phyloP scores from a whole-genome alignment of 768 basidiomycete species.

The Mycena capillaripes region DNA sequence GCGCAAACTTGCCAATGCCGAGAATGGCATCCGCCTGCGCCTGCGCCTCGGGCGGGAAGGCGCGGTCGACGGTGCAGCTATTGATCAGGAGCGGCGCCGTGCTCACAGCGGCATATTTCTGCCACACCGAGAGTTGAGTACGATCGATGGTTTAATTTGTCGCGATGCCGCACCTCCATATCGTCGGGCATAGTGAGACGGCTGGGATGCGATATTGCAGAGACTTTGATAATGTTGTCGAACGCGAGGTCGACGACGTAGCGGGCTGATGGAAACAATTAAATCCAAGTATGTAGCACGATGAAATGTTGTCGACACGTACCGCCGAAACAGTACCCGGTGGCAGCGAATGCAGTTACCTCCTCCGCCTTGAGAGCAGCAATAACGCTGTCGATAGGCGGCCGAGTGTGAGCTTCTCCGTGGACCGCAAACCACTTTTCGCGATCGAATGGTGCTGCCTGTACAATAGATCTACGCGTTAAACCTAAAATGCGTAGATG shows the following conservation, averaged over 20 bases:
- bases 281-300: not conserved
- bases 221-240: constrained; percentile 53
- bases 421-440: constrained; percentile 52
- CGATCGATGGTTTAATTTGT: constrained; percentile 4
- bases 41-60: constrained; percentile 51
- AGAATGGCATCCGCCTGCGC: constrained; percentile 54
- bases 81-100: constrained; percentile 62
- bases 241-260: constrained; percentile 62
- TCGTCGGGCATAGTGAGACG: constrained; percentile 32
- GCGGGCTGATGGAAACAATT: constrained; percentile 42
- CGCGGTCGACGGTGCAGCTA: constrained; percentile 51
- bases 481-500: no score
- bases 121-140: not conserved
- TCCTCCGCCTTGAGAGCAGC: constrained; percentile 41
- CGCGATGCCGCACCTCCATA: constrained; percentile 28
- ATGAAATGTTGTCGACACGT: not conserved
- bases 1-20: constrained; percentile 38
- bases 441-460: constrained; percentile 43
- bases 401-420: constrained; percentile 46
- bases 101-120: constrained; percentile 31
- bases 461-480: no score
- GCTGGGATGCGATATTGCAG: constrained; percentile 59
- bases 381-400: constrained; percentile 53
- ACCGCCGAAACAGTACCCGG: constrained; percentile 60
- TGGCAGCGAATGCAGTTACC: constrained; percentile 53